Percentiles rank a stretch among this genome's conserved stretches.
These are phyloP conservation scores for Cardamine chenopodiifolia DNA, from an alignment of 345 rosid genomes.

Conservation along the genomic window DNA sequence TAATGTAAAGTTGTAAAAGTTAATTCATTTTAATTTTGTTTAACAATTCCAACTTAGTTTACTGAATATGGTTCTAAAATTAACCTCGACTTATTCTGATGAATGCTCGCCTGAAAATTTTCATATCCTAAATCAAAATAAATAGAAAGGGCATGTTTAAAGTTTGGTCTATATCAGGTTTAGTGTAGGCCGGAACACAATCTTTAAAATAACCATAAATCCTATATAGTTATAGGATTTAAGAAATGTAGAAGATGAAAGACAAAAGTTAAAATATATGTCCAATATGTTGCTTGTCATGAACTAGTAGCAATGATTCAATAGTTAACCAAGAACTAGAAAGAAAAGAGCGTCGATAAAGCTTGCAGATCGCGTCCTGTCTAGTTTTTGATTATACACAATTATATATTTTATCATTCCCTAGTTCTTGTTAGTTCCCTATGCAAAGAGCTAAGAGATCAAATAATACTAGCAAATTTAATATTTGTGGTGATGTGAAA, in stretches of 20 bases:
- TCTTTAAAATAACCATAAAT: neutral
- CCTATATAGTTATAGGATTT: neutral
- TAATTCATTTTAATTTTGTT: neutral
- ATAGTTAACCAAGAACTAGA: neutral
- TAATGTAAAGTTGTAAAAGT: too few species aligned
- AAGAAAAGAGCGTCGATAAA: neutral
- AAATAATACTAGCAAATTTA: neutral
- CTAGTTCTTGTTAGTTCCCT: neutral
- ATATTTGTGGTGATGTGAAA: slow-evolving; percentile 4
- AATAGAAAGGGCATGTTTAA: neutral
- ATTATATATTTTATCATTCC: neutral
- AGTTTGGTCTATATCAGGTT: neutral
- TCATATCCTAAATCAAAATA: neutral
- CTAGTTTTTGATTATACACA: neutral
- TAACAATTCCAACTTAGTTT: neutral
- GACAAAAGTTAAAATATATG: neutral
- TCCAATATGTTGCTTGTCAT: neutral
- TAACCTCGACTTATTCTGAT: neutral
- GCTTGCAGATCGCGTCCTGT: neutral
- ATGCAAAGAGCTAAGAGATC: neutral
- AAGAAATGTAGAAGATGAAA: neutral
- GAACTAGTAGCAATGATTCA: neutral
- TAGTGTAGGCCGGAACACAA: neutral
- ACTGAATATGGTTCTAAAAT: neutral
- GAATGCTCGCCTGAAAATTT: neutral